Evolutionary conservation across 148 eudicot species (phyloP), one percentile per base, ranked within the genome.

Genomic region (Cornus kousa): DNA sequence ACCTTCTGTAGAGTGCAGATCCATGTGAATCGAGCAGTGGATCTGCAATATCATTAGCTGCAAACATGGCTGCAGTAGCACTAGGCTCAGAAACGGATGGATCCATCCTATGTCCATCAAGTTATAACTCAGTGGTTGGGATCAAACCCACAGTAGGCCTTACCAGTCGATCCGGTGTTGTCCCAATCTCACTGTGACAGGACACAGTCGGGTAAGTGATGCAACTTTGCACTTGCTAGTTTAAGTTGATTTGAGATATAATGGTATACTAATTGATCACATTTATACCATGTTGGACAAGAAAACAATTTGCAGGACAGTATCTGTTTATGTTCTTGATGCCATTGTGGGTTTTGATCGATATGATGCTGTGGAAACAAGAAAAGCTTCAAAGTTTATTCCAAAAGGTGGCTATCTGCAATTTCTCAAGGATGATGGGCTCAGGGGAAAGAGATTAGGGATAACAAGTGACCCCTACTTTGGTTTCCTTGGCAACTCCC

Each of bases 141-240:
- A 87, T 92, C 71, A 82, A 91, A 53, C 97, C 94, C 0, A 92
- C 97, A 1, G 89, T 92, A 60, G 94, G 94, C 19, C 97, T 90
- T 76, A 87, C 91, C 7, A 89, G 94, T 50, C 87, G 89, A 48
- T 89, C 91, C 10, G 94, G 92, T 9, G 90, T 88, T 28, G 82
- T 92, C 40, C 94, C 91, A 14, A 70, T 90, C 48, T 80, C 90
- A 37, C 86, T 84, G 10, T 83, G 97, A 20, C 92, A 92, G 80
- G 94, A 92, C 86, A 89, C 92, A 13, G 75, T 90, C 16, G 91
- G 94, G 94, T 88, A 77, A 46, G 37, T 46, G 11, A 7, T 10
- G 8, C 53, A 33, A 33, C 37, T 33, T 33, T 33, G 3, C 37
- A 33, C 37, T 33, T 1, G 2, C 37, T 33, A 33, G 37, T 33